These are phyloP conservation scores for Evernia prunastri DNA, from an alignment of 495 filamentous ascomycete genomes.

Conservation along the genomic window DNA sequence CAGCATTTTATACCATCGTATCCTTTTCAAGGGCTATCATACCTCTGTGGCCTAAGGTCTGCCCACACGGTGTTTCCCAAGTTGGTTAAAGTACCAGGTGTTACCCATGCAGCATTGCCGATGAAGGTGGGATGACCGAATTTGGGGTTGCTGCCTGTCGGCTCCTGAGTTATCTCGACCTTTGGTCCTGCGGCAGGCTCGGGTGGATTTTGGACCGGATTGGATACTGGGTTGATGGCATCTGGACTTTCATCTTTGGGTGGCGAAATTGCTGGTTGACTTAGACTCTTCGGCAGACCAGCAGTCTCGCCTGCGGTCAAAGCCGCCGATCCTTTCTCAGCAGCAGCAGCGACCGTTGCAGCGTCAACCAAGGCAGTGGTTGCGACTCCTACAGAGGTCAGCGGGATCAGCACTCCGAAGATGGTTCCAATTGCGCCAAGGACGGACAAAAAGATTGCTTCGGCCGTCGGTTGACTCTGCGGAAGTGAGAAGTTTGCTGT, in stretches of 20 bases:
- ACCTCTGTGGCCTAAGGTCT: not conserved
- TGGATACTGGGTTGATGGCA: not conserved
- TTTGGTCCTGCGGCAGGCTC: not conserved
- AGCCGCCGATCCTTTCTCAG: not conserved
- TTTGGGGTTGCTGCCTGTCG: not conserved
- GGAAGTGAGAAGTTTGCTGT: not conserved
- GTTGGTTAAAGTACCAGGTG: slow-evolving; percentile 7
- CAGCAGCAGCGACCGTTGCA: not conserved
- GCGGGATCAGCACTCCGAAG: not conserved
- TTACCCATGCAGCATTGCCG: slow-evolving; percentile 9
- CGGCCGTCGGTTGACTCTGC: not conserved
- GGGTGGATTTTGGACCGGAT: not conserved
- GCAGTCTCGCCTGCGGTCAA: not conserved
- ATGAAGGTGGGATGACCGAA: not conserved
- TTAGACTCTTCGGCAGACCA: not conserved
- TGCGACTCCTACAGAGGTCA: slow-evolving; percentile 5
- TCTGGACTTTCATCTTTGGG: not conserved
- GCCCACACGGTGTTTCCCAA: slow-evolving; percentile 4
- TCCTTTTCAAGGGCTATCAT: not conserved
- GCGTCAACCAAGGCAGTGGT: not conserved
- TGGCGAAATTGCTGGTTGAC: not conserved
- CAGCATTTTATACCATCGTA: not conserved
- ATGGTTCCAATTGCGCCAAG: slow-evolving; percentile 9
- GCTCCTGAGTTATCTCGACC: not conserved
- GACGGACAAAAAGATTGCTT: slow-evolving; percentile 1